Evolutionary conservation across 2,329 filamentous ascomycete genomes (phyloP).

Genomic region (Penicillium polonicum): DNA sequence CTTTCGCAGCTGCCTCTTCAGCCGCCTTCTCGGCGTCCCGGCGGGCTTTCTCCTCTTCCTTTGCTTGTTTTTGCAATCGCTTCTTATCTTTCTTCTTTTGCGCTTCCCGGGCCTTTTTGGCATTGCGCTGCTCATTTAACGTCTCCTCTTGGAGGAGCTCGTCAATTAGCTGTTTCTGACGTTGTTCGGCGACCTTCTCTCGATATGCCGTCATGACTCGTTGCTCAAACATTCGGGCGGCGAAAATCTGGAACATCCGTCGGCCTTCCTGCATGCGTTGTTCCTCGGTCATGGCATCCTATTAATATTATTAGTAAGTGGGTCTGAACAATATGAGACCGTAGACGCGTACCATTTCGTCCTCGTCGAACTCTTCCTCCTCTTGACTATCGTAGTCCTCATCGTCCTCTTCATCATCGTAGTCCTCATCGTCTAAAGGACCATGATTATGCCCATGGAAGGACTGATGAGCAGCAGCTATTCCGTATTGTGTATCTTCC

Average conservation of each 20-base stretch:
- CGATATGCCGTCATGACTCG: slow-evolving; percentile 94
- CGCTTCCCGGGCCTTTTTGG: slow-evolving; percentile 90
- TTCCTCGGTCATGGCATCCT: slow-evolving; percentile 97
- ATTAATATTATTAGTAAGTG: slow-evolving; percentile 38
- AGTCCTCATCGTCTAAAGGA: slow-evolving; percentile 71
- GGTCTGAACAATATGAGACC: slow-evolving; percentile 10
- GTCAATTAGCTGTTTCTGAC: slow-evolving; percentile 84
- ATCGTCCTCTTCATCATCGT: slow-evolving; percentile 70
- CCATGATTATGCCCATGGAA: slow-evolving; percentile 73
- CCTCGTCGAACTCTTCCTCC: slow-evolving; percentile 64
- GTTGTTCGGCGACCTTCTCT: slow-evolving; percentile 92
- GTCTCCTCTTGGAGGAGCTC: slow-evolving; percentile 84
- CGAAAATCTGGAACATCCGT: slow-evolving; percentile 99
- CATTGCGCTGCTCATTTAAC: slow-evolving; percentile 74
- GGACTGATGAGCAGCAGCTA: slow-evolving; percentile 57
- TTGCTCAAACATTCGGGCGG: slow-evolving; percentile 98
- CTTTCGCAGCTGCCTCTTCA: slow-evolving; percentile 74
- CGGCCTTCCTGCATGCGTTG: slow-evolving; percentile 98
- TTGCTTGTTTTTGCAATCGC: slow-evolving; percentile 78
- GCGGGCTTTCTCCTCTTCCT: slow-evolving; percentile 86
- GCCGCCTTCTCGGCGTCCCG: slow-evolving; percentile 86
- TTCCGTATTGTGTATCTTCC: slow-evolving; percentile 75
- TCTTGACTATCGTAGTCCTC: slow-evolving; percentile 63
- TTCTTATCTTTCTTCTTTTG: slow-evolving; percentile 96
- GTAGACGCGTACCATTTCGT: slow-evolving; percentile 57